phyloP scores from a whole-genome alignment of 129 eudicot species.

The Flaveria trinervia region DNA sequence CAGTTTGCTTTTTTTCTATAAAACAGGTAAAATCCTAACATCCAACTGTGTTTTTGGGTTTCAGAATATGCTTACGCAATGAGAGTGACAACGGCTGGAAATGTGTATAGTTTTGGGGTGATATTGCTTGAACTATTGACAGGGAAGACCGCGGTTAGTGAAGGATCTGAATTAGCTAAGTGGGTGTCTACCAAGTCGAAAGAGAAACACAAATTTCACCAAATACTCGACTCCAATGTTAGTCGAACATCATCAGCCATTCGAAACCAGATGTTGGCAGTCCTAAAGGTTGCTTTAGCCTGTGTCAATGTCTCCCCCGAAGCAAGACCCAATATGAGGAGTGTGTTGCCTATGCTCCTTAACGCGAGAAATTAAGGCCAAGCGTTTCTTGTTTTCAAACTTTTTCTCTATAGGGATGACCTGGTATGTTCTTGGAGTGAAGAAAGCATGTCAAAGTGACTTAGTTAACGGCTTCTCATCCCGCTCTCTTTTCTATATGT shows the following conservation, averaged over 20 bases:
- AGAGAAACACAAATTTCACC: conserved; percentile 48
- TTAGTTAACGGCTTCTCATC: background rate
- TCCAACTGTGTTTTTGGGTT: conserved; percentile 25
- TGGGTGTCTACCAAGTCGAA: conserved; percentile 64
- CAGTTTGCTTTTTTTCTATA: background rate
- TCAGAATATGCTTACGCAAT: conserved; percentile 90
- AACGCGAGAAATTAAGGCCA: conserved; percentile 48
- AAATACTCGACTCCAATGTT: conserved; percentile 59
- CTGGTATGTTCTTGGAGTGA: background rate
- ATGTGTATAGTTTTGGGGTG: conserved; percentile 89
- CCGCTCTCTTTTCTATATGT: background rate
- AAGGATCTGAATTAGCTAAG: conserved; percentile 81
- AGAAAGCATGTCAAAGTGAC: background rate
- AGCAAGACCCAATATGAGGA: conserved; percentile 83
- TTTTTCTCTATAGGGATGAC: background rate
- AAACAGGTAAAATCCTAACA: background rate
- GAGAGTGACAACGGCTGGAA: conserved; percentile 86
- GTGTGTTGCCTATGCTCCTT: conserved; percentile 73
- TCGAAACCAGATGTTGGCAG: conserved; percentile 70
- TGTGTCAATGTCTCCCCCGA: conserved; percentile 71
- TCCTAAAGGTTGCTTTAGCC: conserved; percentile 74
- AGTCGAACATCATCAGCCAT: conserved; percentile 52
- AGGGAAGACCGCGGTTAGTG: conserved; percentile 77
- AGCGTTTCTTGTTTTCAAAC: background rate
- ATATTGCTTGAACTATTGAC: conserved; percentile 74